Evolutionary conservation across 1,284 basidiomycete species (phyloP).

Genomic region (Cutaneotrichosporon cutaneum): DNA sequence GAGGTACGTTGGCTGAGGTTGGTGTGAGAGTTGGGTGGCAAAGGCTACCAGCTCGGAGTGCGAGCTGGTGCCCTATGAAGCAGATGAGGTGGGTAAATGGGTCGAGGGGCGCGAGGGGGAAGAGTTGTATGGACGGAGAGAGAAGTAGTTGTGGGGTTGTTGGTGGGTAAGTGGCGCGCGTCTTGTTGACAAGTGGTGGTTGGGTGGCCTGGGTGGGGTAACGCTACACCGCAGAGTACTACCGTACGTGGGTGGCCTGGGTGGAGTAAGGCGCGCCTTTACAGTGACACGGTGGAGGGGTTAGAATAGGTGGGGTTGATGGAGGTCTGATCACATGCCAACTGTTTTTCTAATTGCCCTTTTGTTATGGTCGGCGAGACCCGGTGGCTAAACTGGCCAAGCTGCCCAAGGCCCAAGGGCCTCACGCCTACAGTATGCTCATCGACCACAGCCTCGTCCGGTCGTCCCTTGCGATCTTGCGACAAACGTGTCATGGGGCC

Average conservation of each 20-base stretch:
- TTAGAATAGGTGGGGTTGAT: not conserved
- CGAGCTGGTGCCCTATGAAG: not conserved
- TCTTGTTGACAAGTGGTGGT: not conserved
- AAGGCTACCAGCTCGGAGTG: slow-evolving; percentile 10
- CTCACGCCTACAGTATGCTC: too few species aligned
- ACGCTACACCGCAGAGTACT: not conserved
- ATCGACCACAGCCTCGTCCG: too few species aligned
- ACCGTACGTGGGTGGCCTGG: not conserved
- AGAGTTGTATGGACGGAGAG: not conserved
- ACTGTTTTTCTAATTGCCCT: not conserved
- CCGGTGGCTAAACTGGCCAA: too few species aligned
- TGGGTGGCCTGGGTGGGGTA: not conserved
- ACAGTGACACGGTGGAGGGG: not conserved
- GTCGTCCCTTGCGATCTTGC: too few species aligned
- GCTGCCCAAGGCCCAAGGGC: too few species aligned
- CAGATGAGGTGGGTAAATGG: not conserved
- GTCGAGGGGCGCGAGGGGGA: not conserved
- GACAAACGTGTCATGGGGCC: too few species aligned
- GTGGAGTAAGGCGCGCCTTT: not conserved
- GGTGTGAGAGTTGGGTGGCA: slow-evolving; percentile 9
- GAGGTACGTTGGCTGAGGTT: not conserved
- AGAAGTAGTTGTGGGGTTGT: not conserved
- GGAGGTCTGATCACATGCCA: not conserved
- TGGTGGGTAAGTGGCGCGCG: slow-evolving; percentile 8
- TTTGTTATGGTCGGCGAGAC: not conserved